Conservation (phyloP, 139 green algal species). For the Medakamo hakoo region DNA sequence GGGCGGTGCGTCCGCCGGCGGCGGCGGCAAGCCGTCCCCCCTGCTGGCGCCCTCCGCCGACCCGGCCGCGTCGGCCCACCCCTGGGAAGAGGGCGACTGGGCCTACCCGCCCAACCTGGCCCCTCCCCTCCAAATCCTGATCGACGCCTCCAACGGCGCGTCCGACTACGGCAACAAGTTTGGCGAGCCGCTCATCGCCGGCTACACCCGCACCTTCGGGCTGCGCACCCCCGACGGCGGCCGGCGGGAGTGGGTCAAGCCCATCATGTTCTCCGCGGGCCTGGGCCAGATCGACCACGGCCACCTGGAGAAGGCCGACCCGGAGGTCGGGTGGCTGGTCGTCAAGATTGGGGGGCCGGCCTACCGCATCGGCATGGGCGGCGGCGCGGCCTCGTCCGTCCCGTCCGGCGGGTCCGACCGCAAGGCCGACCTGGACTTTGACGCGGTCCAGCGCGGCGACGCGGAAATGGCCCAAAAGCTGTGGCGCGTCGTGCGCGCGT, state of each 20-base stretch:
- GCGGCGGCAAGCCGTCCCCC: background rate
- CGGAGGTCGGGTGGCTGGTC: conserved; percentile 85
- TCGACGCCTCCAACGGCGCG: conserved; percentile 94
- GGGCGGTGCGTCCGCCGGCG: background rate
- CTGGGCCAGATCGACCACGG: conserved; percentile 82
- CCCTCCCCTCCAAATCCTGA: conserved; percentile 81
- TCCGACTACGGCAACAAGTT: conserved; percentile 99
- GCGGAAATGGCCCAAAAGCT: conserved; percentile 97
- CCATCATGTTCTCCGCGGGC: conserved; percentile 97
- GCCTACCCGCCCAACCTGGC: conserved; percentile 68
- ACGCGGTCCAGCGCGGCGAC: conserved; percentile 94
- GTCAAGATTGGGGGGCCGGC: conserved; percentile 97
- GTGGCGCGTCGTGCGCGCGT: conserved; percentile 91
- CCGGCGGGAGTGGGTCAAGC: conserved; percentile 96
- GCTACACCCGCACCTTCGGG: conserved; percentile 90
- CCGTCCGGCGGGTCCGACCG: conserved; percentile 43
- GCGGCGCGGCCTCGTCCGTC: conserved; percentile 77
- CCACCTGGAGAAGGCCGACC: conserved; percentile 54
- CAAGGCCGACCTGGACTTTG: conserved; percentile 93
- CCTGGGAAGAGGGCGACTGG: conserved; percentile 21
- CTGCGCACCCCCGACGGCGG: conserved; percentile 69
- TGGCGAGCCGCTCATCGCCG: conserved; percentile 88
- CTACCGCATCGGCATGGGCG: conserved; percentile 98
- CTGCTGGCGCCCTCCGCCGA: background rate
- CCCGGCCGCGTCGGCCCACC: conserved; percentile 21